A percentile compares a stretch with the other conserved stretches of the same genome.
Evolutionary conservation across 2,329 filamentous ascomycete genomes (phyloP).

Genomic region (Colletotrichum tamarilloi): DNA sequence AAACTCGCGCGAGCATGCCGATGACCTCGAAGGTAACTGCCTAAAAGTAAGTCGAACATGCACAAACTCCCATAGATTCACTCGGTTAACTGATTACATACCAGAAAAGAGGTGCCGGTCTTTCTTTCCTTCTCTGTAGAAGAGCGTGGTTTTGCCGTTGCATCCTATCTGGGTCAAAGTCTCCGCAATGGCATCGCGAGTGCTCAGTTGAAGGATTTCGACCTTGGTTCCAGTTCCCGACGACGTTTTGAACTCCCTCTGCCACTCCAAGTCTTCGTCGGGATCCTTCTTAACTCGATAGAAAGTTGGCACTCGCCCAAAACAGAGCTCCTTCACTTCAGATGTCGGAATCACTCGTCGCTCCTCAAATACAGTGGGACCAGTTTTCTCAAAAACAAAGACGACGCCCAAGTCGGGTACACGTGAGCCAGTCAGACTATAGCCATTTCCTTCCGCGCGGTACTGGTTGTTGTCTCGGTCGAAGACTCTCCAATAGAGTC

Average conservation of each 20-base stretch:
- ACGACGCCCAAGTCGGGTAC: constrained; percentile 50
- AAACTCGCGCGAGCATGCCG: constrained; percentile 51
- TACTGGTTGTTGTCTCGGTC: constrained; percentile 48
- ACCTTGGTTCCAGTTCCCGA: constrained; percentile 38
- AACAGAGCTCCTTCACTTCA: constrained; percentile 51
- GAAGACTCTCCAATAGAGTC: constrained; percentile 55
- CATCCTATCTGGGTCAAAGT: constrained; percentile 53
- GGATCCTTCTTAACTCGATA: constrained; percentile 37
- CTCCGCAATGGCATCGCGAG: constrained; percentile 45
- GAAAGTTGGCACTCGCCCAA: constrained; percentile 53
- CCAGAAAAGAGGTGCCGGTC: constrained; percentile 42
- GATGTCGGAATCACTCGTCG: constrained; percentile 50
- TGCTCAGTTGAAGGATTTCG: constrained; percentile 34
- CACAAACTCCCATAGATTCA: neutral
- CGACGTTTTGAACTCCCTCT: neutral
- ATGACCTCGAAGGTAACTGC: constrained; percentile 52
- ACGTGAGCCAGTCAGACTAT: constrained; percentile 45
- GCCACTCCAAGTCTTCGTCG: constrained; percentile 21
- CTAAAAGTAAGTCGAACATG: neutral
- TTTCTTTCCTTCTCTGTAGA: constrained; percentile 39
- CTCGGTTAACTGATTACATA: neutral
- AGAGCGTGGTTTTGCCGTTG: constrained; percentile 45
- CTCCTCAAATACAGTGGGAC: constrained; percentile 45
- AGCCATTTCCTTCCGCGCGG: constrained; percentile 50
- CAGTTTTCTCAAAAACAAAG: constrained; percentile 51